Conservation (phyloP, 768 basidiomycete genomes). For the Chlorophyllum brunneum region DNA sequence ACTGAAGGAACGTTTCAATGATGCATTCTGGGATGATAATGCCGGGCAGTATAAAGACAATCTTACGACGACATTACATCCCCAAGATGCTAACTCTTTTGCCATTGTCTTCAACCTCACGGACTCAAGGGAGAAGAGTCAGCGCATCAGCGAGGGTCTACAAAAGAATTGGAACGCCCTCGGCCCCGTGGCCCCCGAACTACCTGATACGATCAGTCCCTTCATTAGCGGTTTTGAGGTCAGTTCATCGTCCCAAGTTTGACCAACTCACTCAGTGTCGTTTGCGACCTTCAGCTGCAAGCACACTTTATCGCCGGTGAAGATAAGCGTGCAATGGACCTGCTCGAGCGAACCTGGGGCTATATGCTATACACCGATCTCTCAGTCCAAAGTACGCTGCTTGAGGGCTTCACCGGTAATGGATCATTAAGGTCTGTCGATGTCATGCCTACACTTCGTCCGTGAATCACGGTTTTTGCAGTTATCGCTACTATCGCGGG, state of each 20-base stretch:
- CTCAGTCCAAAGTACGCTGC: slow-evolving; percentile 51
- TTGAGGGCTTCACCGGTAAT: slow-evolving; percentile 57
- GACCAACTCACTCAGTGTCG: not conserved
- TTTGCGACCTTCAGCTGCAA: slow-evolving; percentile 36
- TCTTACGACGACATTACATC: slow-evolving; percentile 44
- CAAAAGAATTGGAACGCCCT: slow-evolving; percentile 48
- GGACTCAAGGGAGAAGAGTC: slow-evolving; percentile 30
- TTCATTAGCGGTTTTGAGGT: slow-evolving; percentile 60
- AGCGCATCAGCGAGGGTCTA: slow-evolving; percentile 43
- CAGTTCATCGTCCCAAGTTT: slow-evolving; percentile 7
- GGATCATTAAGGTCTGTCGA: slow-evolving; percentile 45
- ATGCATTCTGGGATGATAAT: slow-evolving; percentile 45
- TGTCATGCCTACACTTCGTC: not conserved
- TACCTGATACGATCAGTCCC: slow-evolving; percentile 56
- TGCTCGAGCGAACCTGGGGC: slow-evolving; percentile 53
- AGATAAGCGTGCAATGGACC: slow-evolving; percentile 46
- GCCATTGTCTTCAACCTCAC: slow-evolving; percentile 53
- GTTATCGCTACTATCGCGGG: slow-evolving; percentile 49
- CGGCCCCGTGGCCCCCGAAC: slow-evolving; percentile 51
- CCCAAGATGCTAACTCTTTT: slow-evolving; percentile 57
- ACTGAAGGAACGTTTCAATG: slow-evolving; percentile 47
- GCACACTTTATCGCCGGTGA: slow-evolving; percentile 55
- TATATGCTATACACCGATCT: slow-evolving; percentile 55
- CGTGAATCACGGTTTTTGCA: slow-evolving; percentile 15
- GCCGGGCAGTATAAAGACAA: slow-evolving; percentile 54